phyloP scores from a whole-genome alignment of 225 moss, liverwort and hornwort species.

The Antitrichia curtipendula region DNA sequence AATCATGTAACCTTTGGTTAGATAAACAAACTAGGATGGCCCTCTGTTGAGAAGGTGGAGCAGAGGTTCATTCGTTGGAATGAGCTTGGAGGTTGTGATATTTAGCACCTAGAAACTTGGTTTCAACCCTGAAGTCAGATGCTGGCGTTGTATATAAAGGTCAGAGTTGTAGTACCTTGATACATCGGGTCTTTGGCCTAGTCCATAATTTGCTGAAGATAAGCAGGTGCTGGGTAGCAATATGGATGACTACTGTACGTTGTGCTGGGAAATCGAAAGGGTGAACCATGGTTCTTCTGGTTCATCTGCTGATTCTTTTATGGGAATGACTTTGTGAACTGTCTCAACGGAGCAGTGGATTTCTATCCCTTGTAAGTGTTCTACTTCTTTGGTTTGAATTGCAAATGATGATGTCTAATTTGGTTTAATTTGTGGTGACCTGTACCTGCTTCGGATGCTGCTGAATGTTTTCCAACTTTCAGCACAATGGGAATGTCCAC shows the following conservation, averaged over 20 bases:
- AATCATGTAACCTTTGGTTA: slow-evolving; percentile 12
- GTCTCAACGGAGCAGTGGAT: not conserved
- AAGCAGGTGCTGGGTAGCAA: not conserved
- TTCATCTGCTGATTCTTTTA: not conserved
- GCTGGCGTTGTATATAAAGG: slow-evolving; percentile 33
- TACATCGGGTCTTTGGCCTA: not conserved
- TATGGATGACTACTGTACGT: not conserved
- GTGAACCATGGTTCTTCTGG: not conserved
- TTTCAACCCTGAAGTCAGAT: not conserved
- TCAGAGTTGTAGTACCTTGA: slow-evolving; percentile 10
- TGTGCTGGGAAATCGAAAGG: not conserved
- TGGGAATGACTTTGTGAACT: not conserved
- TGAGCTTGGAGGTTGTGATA: slow-evolving; percentile 6
- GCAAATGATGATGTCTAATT: not conserved
- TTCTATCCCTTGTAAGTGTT: not conserved
- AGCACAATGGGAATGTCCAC: not conserved
- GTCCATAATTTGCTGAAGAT: not conserved
- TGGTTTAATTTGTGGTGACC: not conserved
- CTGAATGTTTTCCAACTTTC: not conserved
- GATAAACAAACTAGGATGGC: slow-evolving; percentile 10
- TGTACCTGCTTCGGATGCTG: not conserved
- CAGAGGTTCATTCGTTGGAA: slow-evolving; percentile 11
- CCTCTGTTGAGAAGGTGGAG: slow-evolving; percentile 21
- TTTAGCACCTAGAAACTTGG: not conserved
- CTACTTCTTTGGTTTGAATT: not conserved